Base-by-base conservation (phyloP, 1,284 basidiomycete species). In the Cutaneotrichosporon sp. region DNA sequence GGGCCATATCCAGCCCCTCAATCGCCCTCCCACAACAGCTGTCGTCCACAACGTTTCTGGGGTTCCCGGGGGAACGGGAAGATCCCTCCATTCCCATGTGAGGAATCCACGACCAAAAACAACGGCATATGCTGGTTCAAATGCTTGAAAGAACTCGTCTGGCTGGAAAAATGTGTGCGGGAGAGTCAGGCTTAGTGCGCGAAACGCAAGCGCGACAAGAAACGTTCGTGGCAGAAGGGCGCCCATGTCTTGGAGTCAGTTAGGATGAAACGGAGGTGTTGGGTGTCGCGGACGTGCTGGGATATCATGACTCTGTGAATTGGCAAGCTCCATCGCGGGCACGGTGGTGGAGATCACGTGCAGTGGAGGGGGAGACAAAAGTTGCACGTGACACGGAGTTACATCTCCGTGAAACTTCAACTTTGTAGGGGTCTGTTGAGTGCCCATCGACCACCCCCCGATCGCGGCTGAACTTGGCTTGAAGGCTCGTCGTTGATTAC, bases 131-230 rank as follows among this genome's bases (percentile, higher is more conserved):
- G 96, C 96, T 26, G 91, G 87, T 70, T 99, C 96, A 37, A 96
- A 81, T 9, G 91, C 83, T 70, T 99, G 96, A 66, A 87, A 97
- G 75, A 90, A 96, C 76, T 98, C 96, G 75, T 99, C 96, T 2
- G 96, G 94, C 71, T 97, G 93, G 71, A 98, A 98, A 77, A 88
- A 90, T 1, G 92, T 91, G 46, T 82, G 80, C 0, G 89, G 92
- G 22, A 79, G 75, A 12, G 92, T 67, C 1, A 71, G 60, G 2
- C 51, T 22, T 32, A 77, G 65, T 10, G 71, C 27, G 16, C 80
- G 72, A 42, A 81, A 51, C 3, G 54, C 22, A 29, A 79, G 59
- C 2, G 75, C 56, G 5, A 41, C 24, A 16, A 16, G 38, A 9
- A 41, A 24, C 8, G 24, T 24, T 24, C 38, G 38, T 14, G 38